Conservation (phyloP, 2,329 filamentous ascomycete species). For the Aspergillus brunneoviolaceus region DNA sequence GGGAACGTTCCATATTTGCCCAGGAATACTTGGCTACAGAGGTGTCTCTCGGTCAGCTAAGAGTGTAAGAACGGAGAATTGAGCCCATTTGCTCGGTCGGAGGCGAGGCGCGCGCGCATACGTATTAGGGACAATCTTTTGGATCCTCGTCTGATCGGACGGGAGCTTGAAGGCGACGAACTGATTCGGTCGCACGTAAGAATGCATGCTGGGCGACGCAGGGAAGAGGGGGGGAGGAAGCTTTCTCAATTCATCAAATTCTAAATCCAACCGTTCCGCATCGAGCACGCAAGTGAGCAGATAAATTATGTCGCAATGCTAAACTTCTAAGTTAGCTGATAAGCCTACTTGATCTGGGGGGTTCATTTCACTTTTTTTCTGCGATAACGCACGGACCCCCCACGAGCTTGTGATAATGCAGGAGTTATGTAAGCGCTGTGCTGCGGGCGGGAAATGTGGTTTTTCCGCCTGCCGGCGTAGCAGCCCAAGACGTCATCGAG, state of each 20-base stretch:
- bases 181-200: constrained; percentile 38
- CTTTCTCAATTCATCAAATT: not conserved
- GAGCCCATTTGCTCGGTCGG: constrained; percentile 17
- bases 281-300: not conserved
- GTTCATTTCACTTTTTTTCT: constrained; percentile 13
- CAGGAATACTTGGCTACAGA: constrained; percentile 72
- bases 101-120: constrained; percentile 46
- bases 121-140: constrained; percentile 63
- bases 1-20: constrained; percentile 93
- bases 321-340: constrained; percentile 1
- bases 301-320: not conserved
- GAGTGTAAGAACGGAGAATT: constrained; percentile 6
- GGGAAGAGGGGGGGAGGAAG: not conserved
- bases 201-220: constrained; percentile 33
- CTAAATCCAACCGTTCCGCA: not conserved
- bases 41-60: constrained; percentile 10
- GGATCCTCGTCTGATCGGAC: constrained; percentile 57
- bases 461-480: constrained; percentile 4
- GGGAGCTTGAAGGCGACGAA: constrained; percentile 44
- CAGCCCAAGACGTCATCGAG: not conserved
- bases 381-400: constrained; percentile 23
- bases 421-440: constrained; percentile 9
- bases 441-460: not conserved
- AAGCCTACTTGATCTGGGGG: not conserved
- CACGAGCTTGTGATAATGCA: constrained; percentile 10